Evolutionary conservation across 2,329 filamentous ascomycete species (phyloP).

Genomic region (Cryphonectria japonica): DNA sequence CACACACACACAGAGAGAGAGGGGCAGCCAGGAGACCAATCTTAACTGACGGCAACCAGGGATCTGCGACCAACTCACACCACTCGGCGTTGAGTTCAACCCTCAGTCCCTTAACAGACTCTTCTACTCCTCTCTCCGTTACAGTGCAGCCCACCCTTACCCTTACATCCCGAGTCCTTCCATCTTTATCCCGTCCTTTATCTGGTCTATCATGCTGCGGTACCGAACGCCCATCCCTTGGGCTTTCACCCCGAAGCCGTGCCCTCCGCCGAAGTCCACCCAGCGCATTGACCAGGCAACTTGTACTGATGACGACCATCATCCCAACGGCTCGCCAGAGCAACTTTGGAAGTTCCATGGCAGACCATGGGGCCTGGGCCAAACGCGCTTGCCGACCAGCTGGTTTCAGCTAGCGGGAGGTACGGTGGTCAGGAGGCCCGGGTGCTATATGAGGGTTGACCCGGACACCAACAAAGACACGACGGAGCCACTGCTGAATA

Average conservation of each 20-base stretch:
- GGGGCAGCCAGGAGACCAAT: too few relatives aligned
- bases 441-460: slow-evolving; percentile 42
- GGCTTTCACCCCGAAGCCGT: slow-evolving; percentile 34
- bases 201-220: slow-evolving; percentile 29
- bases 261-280: slow-evolving; percentile 29
- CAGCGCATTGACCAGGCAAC: slow-evolving; percentile 34
- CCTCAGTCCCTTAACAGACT: slow-evolving; percentile 32
- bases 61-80: slow-evolving; percentile 42
- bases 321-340: slow-evolving; percentile 31
- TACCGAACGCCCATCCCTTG: slow-evolving; percentile 30
- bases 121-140: slow-evolving; percentile 38
- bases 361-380: slow-evolving; percentile 38
- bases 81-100: slow-evolving; percentile 40
- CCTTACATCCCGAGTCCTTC: slow-evolving; percentile 33
- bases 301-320: slow-evolving; percentile 36
- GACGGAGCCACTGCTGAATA: slow-evolving; percentile 41
- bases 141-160: slow-evolving; percentile 40
- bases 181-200: slow-evolving; percentile 27
- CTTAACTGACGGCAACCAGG: slow-evolving; percentile 27
- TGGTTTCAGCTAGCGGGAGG: slow-evolving; percentile 36
- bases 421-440: slow-evolving; percentile 39
- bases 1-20: background rate
- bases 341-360: slow-evolving; percentile 31
- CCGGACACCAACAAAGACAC: slow-evolving; percentile 43
- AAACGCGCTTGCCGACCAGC: slow-evolving; percentile 36